Base-by-base conservation (phyloP, 2,329 filamentous ascomycete genomes). In the Neonectria faginata region DNA sequence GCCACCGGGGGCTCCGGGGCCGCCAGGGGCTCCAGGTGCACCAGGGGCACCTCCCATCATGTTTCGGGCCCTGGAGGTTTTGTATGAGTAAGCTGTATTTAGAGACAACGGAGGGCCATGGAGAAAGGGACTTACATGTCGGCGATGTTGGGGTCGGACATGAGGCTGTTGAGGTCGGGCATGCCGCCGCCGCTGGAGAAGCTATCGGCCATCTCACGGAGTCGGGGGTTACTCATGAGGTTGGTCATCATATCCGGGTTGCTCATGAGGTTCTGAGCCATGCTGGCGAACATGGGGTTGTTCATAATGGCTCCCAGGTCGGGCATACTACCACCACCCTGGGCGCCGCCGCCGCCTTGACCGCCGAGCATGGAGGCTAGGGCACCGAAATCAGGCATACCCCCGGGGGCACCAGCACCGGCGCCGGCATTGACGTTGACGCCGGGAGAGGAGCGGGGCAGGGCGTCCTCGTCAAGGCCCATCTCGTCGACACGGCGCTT, bases 241-340 rank as follows among this genome's bases (percentile, higher is more conserved):
- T 94, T 96, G 77, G 85, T 87, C 89, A 98, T 91, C 84, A 94
- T 89, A 10, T 97, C 92, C 0, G 96, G 96, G 82, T 99, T 97
- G 82, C 89, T 93, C 96, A 98, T 98, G 60, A 99, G 81, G 80
- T 93, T 97, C 84, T 97, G 93, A 5, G 96, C 96, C 94, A 98
- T 97, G 82, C 88, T 92, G 55, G 94, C 89, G 82, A 99, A 97
- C 96, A 98, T 98, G 60, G 96, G 96, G 84, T 98, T 99, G 84
- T 85, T 94, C 94, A 98, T 97, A 79, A 99, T 90, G 68, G 88
- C 88, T 68, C 88, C 82, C 25, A 99, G 84, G 79, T 98, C 95
- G 12, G 94, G 94, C 92, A 97, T 96, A 59, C 92, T 93, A 56
- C 91, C 88, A 56, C 91, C 88, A 27, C 84, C 87, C 18, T 81